These are phyloP conservation scores for Talaromyces sp. DNA, from an alignment of 2,329 filamentous ascomycete species.

Conservation along the genomic window DNA sequence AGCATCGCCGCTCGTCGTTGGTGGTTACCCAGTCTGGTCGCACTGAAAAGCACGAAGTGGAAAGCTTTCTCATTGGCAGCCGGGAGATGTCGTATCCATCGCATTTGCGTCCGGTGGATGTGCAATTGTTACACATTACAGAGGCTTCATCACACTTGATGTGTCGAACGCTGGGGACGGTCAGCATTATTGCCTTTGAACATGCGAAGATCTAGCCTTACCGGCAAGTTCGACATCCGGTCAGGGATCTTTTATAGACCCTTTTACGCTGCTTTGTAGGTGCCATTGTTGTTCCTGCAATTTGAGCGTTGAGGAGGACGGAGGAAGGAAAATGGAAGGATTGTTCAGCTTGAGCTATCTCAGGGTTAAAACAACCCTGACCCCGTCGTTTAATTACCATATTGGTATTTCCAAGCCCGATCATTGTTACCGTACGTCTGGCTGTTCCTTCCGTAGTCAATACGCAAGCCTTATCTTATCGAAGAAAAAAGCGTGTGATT, in stretches of 20 bases:
- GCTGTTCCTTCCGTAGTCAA: too few species aligned
- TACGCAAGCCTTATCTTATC: neutral
- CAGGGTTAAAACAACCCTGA: neutral
- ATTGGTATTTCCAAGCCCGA: neutral
- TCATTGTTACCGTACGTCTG: too few species aligned
- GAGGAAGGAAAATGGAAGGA: neutral
- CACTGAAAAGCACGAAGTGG: constrained; percentile 10
- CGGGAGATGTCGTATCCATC: constrained; percentile 5
- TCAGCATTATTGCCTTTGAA: neutral
- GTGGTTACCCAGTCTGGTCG: constrained; percentile 17
- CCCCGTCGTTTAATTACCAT: neutral
- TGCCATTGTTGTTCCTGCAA: neutral
- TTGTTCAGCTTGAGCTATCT: neutral
- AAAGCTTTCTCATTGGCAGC: neutral
- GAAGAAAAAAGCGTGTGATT: neutral
- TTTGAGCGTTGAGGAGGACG: neutral
- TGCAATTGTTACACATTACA: constrained; percentile 35
- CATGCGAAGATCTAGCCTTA: neutral
- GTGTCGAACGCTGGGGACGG: constrained; percentile 1
- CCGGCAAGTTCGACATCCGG: constrained; percentile 9
- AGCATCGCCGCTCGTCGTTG: constrained; percentile 22
- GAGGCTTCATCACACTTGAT: constrained; percentile 31
- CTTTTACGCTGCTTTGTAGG: neutral
- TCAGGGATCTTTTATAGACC: neutral
- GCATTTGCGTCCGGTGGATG: constrained; percentile 27